Evolutionary conservation across 257 asterid genomes (phyloP), one percentile per base, ranked within the genome.

Genomic region (Primulina huaijiensis): DNA sequence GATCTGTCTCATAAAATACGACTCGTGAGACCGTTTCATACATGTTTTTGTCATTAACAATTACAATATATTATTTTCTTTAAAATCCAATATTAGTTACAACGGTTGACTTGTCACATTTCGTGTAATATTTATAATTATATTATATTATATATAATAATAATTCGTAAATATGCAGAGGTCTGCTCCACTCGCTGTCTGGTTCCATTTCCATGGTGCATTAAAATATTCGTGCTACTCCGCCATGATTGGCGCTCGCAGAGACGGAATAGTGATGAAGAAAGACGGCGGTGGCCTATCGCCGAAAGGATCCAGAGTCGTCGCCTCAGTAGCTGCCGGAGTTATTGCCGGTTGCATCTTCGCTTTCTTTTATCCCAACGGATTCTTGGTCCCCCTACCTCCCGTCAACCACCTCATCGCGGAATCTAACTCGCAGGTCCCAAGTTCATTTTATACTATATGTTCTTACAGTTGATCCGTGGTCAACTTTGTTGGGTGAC

Each of bases 301-400:
- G 60, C 56, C 72, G 56, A 79, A 58, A 63, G 67, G 73, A 35
- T 82, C 85, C 53, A 79, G 70, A 71, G 82, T 85, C 68, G 76
- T 67, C 55, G 80, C 75, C 60, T 85, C 89, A 21, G 64, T 88
- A 55, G 65, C 73, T 40, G 64, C 73, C 70, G 95, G 95, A 56
- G 20, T 83, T 16, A 19, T 78, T 23, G 7, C 77, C 35, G 91
- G 89, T 34, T 77, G 84, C 71, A 69, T 82, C 62, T 82, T 82
- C 62, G 85, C 88, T 59, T 79, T 83, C 75, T 31, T 82, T 21
- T 70, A 63, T 67, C 90, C 94, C 3, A 55, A 64, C 35, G 87
- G 86, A 17, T 65, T 82, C 75, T 74, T 78, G 14, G 65, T 60
- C 75, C 27, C 85, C 29, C 61, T 79, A 70, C 73, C 76, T 65